Base-by-base conservation (phyloP, 2,329 filamentous ascomycete species). In the Cladosporium sp. region DNA sequence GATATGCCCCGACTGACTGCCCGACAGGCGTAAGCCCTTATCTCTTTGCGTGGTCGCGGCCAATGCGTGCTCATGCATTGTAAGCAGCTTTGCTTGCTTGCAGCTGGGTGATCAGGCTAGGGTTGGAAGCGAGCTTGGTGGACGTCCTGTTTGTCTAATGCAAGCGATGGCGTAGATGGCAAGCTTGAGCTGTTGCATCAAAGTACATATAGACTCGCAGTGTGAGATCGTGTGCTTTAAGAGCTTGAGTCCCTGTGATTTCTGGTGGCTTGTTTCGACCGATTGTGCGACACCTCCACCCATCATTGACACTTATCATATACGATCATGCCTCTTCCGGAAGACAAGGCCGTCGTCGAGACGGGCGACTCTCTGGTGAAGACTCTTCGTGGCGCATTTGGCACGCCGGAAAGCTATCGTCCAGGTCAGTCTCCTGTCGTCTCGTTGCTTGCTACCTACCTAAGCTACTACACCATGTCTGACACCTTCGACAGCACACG, bases 401-500 rank as follows among this genome's bases (percentile, higher is more conserved):
- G 67, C 16, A 71, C 69, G 12, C 73, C 69, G 11, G 37, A 68
- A 46, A 68, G 67, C 29, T 69, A 69, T 61, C 66, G 72, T 26
- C 71, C 72, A 66, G 72, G 72, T 71, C n/a, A 8, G 64, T 46
- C 18, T 35, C 35, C 11, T n/a, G 35, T 10, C 37, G 26, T 21
- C 64, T 60, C 26, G n/a, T 14, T 18, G 5, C 5, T 52, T 18
- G 5, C 28, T 12, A 26, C 23, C 23, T 26, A 26, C 23, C 23
- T 26, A 26, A 66, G 21, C n/a, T 3, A 28, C 12, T 4, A 52
- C 12, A 31, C 67, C 61, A 68, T 60, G 52, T 58, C 40, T 46
- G 6, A 40, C 44, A 21, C 6, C 1, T 50, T 21, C 23, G 7
- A 50, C 66, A 85, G 84, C 83, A 11, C 85, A 88, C 67, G 84